A percentile compares a stretch with the other conserved stretches of the same genome.
phyloP scores from a whole-genome alignment of 1,139 yeast genomes.

The Barnettozyma hawaiiensis region DNA sequence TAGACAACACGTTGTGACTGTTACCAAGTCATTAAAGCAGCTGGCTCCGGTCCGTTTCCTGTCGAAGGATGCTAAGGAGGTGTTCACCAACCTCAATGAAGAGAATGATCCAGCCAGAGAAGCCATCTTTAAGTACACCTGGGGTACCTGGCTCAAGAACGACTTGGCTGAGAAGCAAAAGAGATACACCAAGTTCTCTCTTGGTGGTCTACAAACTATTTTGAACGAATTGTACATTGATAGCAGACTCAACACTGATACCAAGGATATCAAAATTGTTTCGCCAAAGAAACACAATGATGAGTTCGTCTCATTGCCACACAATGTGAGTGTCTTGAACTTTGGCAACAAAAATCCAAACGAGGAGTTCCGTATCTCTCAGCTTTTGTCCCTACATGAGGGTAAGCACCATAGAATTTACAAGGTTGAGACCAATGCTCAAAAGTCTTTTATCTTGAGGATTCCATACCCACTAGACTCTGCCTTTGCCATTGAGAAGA shows the following conservation, averaged over 20 bases:
- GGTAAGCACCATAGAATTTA: constrained; percentile 91
- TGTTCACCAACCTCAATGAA: constrained; percentile 49
- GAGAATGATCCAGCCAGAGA: constrained; percentile 64
- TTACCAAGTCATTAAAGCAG: background rate
- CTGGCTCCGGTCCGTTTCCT: constrained; percentile 14
- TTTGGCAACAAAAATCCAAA: constrained; percentile 39
- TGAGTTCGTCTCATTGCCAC: constrained; percentile 40
- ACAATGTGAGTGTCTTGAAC: constrained; percentile 38
- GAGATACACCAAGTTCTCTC: constrained; percentile 77
- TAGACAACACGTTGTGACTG: constrained; percentile 2
- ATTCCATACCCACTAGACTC: constrained; percentile 77
- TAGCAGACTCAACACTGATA: constrained; percentile 26
- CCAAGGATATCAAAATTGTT: constrained; percentile 26
- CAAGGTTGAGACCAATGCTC: constrained; percentile 58
- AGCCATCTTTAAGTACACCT: constrained; percentile 76
- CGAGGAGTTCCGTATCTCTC: constrained; percentile 49
- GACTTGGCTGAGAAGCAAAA: constrained; percentile 67
- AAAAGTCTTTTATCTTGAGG: constrained; percentile 63
- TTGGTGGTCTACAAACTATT: constrained; percentile 62
- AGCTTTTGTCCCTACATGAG: constrained; percentile 82
- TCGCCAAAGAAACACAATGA: constrained; percentile 38
- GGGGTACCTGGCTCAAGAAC: constrained; percentile 93
- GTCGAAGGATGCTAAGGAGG: constrained; percentile 26
- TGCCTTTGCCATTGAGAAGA: constrained; percentile 54
- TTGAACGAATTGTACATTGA: constrained; percentile 37